Base-by-base conservation (phyloP, 495 filamentous ascomycete genomes). In the Xylaria sp. region DNA sequence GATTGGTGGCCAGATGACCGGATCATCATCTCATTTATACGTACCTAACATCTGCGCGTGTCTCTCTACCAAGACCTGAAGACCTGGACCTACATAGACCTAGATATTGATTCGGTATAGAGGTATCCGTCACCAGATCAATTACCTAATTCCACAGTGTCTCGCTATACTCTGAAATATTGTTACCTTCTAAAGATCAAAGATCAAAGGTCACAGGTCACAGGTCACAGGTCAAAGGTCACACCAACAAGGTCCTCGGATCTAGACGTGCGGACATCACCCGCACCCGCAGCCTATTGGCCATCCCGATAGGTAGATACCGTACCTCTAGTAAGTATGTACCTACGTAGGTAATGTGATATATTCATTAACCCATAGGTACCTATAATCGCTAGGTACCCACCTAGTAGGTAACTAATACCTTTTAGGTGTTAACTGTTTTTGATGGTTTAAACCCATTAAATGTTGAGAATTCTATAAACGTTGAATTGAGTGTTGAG, bases 1-100 rank as follows among this genome's bases (percentile, higher is more conserved):
- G 40, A 63, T 63, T 46, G 61, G 61, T n/a, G 61, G 41, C 21
- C 26, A 43, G 41, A 35, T 31, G 29, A 29, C 53, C 35, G 53
- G 53, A 19, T 17, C 35, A 29, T 33, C 14, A 35, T 19, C 53
- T 31, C 15, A 33, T 58, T 11, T 15, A n/a, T 15, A n/a, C 5
- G n/a, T n/a, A n/a, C n/a, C n/a, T n/a, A n/a, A n/a, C n/a, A n/a
- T n/a, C n/a, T n/a, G n/a, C 35, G 35, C 43, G 43, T 46, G 43
- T 46, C 11, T 46, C 35, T 37, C 7, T 37, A 37, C 35, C 35
- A n/a, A n/a, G n/a, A n/a, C n/a, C n/a, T n/a, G n/a, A n/a, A n/a
- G n/a, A n/a, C n/a, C n/a, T n/a, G n/a, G n/a, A n/a, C n/a, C n/a
- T n/a, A n/a, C n/a, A n/a, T n/a, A n/a, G n/a, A n/a, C n/a, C n/a